Base-by-base conservation (phyloP, 2,329 filamentous ascomycete species). In the Neobulgaria alba region DNA sequence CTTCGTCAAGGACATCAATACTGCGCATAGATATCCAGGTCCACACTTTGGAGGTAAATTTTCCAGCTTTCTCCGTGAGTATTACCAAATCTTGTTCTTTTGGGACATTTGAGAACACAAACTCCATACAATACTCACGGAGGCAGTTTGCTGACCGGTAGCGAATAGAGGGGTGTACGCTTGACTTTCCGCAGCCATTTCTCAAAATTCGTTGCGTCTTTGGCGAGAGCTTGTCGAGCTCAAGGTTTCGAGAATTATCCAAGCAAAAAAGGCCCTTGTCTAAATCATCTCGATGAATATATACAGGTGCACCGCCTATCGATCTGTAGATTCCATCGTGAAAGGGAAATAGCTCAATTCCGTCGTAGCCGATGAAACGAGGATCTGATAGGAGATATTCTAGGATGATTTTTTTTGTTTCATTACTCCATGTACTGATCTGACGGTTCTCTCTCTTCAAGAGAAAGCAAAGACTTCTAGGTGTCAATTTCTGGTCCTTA, bases 311-410 rank as follows among this genome's bases (percentile, higher is more conserved):
- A 2, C 33, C 18, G 21, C 38, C 29, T 7, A 56, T 35, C 5
- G 49, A 46, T 3, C 49, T 42, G 26, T 50, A 50, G 2, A 5
- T 33, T 1, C 47, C 49, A 48, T 54, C 51, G 36, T 52, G 38
- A 16, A 52, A 56, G 3, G 46, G 51, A 40, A 54, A 52, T 10
- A 55, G 31, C 16, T 39, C 38, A 19, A 55, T 38, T n/a, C 17
- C 18, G 29, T 26, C 45, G 20, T 47, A 46, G 9, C 46, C 37
- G 3, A 20, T 36, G 17, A 44, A 41, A 2, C 19, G 38, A 14
- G 45, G 15, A 14, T 45, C 29, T 7, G 33, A 39, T 7, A 52
- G 18, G 1, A 56, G 14, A 33, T 49, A 53, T 14, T 54, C 51
- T 2, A 50, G 41, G 16, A 55, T 42, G 3, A 26, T n/a, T 9